Conservation (phyloP, 129 eudicot genomes). For the Apium graveolens region DNA sequence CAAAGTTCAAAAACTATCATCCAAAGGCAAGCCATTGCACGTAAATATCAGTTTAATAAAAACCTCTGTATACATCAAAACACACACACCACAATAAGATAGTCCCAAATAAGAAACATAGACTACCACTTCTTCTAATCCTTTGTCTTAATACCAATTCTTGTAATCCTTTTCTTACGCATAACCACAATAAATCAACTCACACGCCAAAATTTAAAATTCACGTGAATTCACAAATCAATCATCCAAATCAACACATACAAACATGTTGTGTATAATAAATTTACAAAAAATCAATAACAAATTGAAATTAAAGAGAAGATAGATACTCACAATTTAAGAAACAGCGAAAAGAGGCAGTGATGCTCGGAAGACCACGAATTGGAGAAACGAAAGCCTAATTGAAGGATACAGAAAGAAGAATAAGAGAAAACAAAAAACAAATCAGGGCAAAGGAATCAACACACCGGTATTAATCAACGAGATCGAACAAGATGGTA, state of each 20-base stretch:
- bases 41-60: too few relatives aligned
- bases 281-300: background rate
- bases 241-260: background rate
- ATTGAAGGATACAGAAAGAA: background rate
- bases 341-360: background rate
- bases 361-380: background rate
- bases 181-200: too few relatives aligned
- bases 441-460: conserved; percentile 6
- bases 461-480: background rate
- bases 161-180: too few relatives aligned
- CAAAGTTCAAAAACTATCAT: background rate
- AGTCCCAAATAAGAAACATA: background rate
- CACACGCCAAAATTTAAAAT: background rate
- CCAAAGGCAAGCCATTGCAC: background rate
- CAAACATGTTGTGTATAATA: background rate
- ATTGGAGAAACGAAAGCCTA: background rate
- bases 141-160: too few relatives aligned
- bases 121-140: background rate
- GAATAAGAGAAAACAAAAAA: background rate
- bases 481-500: background rate
- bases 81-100: too few relatives aligned
- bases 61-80: background rate
- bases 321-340: background rate
- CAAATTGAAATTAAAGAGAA: background rate
- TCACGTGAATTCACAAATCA: background rate